Evolutionary conservation across 2,329 filamentous ascomycete genomes (phyloP).

Genomic region (Diaporthe batatas): DNA sequence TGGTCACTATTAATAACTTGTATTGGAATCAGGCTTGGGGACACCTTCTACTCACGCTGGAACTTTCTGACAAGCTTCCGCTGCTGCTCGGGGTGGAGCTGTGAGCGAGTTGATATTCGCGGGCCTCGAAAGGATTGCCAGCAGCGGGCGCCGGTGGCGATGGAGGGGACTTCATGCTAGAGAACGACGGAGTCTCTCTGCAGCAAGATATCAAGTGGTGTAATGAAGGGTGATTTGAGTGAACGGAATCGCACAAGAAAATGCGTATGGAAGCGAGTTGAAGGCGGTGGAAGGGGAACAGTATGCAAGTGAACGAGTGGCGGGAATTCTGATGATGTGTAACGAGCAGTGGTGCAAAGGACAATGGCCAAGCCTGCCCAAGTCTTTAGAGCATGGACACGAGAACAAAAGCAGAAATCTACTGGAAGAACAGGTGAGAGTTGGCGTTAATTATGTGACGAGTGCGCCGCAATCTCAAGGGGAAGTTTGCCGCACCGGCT

Average conservation of each 20-base stretch:
- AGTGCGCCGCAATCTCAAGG: neutral
- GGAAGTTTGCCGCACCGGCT: neutral
- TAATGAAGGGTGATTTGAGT: neutral
- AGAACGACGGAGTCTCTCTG: neutral
- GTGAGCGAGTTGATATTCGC: slow-evolving; percentile 35
- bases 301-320: neutral
- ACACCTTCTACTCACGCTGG: slow-evolving; percentile 17
- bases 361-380: neutral
- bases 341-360: slow-evolving; percentile 14
- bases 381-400: slow-evolving; percentile 8
- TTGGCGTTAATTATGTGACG: slow-evolving; percentile 18
- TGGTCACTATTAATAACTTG: neutral
- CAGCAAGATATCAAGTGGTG: neutral
- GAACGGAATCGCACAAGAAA: neutral
- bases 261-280: slow-evolving; percentile 7
- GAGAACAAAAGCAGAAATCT: neutral
- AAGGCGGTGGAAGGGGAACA: neutral
- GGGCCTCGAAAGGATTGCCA: slow-evolving; percentile 40
- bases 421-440: slow-evolving; percentile 1
- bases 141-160: neutral
- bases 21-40: too few relatives aligned
- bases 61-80: slow-evolving; percentile 17
- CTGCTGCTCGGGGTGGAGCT: slow-evolving; percentile 17
- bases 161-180: slow-evolving; percentile 30
- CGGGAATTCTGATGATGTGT: neutral